Conservation (phyloP, 2,329 filamentous ascomycete genomes). For the Fusarium tjaetaba region DNA sequence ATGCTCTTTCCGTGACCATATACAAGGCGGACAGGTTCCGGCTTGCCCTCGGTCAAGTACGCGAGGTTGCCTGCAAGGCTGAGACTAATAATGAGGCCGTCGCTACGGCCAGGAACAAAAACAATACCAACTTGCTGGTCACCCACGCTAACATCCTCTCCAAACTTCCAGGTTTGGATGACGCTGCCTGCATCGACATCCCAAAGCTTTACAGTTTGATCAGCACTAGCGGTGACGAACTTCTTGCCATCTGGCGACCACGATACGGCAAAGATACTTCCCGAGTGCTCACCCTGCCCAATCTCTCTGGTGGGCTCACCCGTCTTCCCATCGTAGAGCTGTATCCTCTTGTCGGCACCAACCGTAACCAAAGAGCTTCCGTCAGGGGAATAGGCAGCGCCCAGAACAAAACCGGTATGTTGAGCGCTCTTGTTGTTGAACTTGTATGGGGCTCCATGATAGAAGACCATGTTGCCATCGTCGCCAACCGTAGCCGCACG, state of each 20-base stretch:
- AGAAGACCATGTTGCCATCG: conserved; percentile 89
- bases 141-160: conserved; percentile 77
- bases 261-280: conserved; percentile 90
- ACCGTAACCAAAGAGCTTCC: conserved; percentile 85
- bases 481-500: conserved; percentile 91
- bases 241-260: conserved; percentile 89
- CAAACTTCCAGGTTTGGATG: conserved; percentile 85
- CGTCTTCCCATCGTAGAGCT: conserved; percentile 96
- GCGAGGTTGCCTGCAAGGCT: conserved; percentile 90
- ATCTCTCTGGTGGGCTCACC: conserved; percentile 83
- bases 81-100: conserved; percentile 89
- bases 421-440: conserved; percentile 85
- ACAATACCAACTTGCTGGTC: conserved; percentile 96
- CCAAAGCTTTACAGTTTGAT: conserved; percentile 96
- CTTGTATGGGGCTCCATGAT: conserved; percentile 95
- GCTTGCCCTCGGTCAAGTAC: conserved; percentile 80
- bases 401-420: conserved; percentile 91
- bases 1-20: conserved; percentile 93
- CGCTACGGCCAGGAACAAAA: conserved; percentile 82
- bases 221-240: conserved; percentile 90
- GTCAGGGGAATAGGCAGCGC: conserved; percentile 89
- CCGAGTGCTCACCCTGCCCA: conserved; percentile 85
- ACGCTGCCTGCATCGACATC: conserved; percentile 82
- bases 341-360: conserved; percentile 91
- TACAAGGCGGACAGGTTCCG: conserved; percentile 75